Conservation (phyloP, 768 basidiomycete species). For the Suillus discolor region DNA sequence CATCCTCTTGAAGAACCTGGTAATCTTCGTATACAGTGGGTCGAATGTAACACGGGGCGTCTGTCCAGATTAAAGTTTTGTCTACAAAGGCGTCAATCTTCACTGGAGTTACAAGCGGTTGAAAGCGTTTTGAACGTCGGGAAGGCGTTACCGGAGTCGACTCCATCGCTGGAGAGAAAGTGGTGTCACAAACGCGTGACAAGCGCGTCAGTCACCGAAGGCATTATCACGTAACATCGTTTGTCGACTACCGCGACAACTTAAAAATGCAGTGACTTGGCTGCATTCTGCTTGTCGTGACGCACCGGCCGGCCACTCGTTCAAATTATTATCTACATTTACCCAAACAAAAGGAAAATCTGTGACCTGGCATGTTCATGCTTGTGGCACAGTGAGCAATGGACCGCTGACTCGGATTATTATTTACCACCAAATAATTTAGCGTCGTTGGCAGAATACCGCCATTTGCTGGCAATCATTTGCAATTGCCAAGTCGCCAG, state of each 20-base stretch:
- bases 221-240: no score
- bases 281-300: neutral
- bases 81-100: constrained; percentile 30
- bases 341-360: neutral
- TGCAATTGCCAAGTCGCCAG: no score
- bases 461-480: no score
- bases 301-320: no score
- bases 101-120: constrained; percentile 33
- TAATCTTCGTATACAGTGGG: constrained; percentile 29
- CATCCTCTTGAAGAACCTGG: constrained; percentile 28
- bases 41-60: constrained; percentile 23
- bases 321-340: neutral
- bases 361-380: neutral
- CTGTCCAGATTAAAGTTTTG: constrained; percentile 30
- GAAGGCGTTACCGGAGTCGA: constrained; percentile 30
- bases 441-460: no score
- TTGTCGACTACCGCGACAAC: no score
- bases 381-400: neutral
- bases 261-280: neutral
- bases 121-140: constrained; percentile 40
- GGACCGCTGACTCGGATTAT: no score
- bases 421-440: no score
- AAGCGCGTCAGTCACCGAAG: neutral
- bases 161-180: constrained; percentile 1
- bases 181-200: constrained; percentile 3